These are phyloP conservation scores for Lachnellula hyalina DNA, from an alignment of 2,329 filamentous ascomycete genomes.

Conservation along the genomic window DNA sequence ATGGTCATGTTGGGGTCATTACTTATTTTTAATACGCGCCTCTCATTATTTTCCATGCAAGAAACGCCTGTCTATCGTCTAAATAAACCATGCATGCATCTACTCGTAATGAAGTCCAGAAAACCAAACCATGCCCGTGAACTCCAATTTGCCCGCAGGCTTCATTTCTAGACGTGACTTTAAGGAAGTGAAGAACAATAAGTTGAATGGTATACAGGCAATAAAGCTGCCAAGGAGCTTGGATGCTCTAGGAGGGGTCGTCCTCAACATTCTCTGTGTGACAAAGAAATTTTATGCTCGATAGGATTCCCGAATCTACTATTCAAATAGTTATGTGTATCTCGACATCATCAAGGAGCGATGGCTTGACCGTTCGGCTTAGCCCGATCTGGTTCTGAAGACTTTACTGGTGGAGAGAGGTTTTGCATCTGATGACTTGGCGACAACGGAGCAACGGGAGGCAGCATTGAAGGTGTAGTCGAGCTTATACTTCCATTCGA, in stretches of 20 bases:
- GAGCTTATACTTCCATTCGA: slow-evolving; percentile 26
- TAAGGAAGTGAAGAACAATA: not conserved
- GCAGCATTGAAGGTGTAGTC: slow-evolving; percentile 43
- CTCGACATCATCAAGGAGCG: slow-evolving; percentile 5
- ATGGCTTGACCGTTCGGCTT: slow-evolving; percentile 18
- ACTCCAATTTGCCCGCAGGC: not conserved
- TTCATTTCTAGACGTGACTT: not conserved
- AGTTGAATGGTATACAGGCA: not conserved
- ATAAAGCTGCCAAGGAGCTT: not conserved
- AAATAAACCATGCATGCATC: slow-evolving; percentile 5
- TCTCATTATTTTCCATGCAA: slow-evolving; percentile 5
- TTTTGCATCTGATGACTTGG: slow-evolving; percentile 54
- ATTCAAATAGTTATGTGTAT: not conserved
- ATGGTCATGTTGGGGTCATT: not conserved
- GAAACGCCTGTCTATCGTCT: slow-evolving; percentile 14
- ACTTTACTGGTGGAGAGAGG: slow-evolving; percentile 56
- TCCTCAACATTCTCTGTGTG: not conserved
- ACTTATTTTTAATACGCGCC: slow-evolving; percentile 12
- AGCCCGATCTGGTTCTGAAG: slow-evolving; percentile 19
- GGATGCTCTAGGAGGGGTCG: not conserved
- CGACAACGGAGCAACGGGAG: slow-evolving; percentile 51
- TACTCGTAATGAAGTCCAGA: slow-evolving; percentile 1
- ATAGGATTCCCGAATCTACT: too few relatives aligned
- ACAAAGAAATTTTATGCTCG: too few relatives aligned
- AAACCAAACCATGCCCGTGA: not conserved